Evolutionary conservation across 2,329 filamentous ascomycete species (phyloP).

Genomic region (Dactylellina cionopaga): DNA sequence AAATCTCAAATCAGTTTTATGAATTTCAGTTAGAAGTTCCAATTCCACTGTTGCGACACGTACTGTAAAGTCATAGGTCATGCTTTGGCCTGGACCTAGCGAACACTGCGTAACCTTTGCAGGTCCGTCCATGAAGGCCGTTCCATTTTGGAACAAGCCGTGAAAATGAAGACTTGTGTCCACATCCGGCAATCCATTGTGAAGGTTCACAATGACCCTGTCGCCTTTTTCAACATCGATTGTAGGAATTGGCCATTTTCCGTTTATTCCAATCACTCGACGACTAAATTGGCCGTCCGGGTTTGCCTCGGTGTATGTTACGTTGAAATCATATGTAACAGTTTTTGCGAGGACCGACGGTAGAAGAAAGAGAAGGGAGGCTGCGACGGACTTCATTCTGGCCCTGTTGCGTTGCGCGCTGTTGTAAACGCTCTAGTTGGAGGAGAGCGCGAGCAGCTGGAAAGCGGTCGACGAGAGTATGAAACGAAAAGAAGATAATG

Average conservation of each 20-base stretch:
- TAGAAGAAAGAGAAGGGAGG: constrained; percentile 36
- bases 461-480: constrained; percentile 6
- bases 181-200: constrained; percentile 71
- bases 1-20: constrained; percentile 34
- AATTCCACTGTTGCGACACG: constrained; percentile 42
- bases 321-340: constrained; percentile 72
- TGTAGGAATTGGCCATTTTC: constrained; percentile 76
- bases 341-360: constrained; percentile 58
- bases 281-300: constrained; percentile 74
- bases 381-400: constrained; percentile 42
- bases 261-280: constrained; percentile 80
- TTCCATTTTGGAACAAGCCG: constrained; percentile 75
- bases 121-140: constrained; percentile 77
- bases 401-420: constrained; percentile 12
- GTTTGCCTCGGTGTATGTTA: constrained; percentile 76
- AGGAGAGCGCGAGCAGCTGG: background rate
- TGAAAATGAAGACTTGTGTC: constrained; percentile 75
- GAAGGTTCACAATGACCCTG: constrained; percentile 68
- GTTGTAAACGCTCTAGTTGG: constrained; percentile 16
- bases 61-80: constrained; percentile 77
- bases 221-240: constrained; percentile 74
- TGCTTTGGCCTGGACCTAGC: constrained; percentile 71
- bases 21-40: background rate
- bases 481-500: constrained; percentile 12
- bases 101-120: constrained; percentile 73